These are phyloP conservation scores for Talaromyces sp. DNA, from an alignment of 2,329 filamentous ascomycete genomes.

Conservation along the genomic window DNA sequence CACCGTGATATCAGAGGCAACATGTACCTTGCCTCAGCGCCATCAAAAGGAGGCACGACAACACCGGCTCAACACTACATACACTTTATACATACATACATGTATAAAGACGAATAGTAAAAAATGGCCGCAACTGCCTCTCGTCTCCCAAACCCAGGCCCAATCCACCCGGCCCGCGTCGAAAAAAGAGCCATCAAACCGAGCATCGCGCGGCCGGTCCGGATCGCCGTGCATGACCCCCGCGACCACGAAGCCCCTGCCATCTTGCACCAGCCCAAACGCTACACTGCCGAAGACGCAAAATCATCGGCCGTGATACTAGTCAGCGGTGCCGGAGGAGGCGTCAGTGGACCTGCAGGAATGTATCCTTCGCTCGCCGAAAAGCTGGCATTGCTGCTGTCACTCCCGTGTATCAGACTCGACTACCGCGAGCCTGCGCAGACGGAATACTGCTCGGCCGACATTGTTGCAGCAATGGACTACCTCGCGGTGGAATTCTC, in stretches of 20 bases:
- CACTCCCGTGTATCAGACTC: constrained; percentile 37
- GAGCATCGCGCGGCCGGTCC: constrained; percentile 12
- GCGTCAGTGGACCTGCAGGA: constrained; percentile 37
- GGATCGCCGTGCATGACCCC: constrained; percentile 12
- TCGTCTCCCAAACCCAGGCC: constrained; percentile 9
- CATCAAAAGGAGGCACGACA: background rate
- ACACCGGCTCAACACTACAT: background rate
- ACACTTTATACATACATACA: background rate
- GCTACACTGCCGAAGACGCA: constrained; percentile 10
- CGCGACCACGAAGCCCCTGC: constrained; percentile 14
- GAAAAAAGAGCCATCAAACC: constrained; percentile 15
- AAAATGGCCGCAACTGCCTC: constrained; percentile 8
- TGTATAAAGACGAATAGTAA: background rate
- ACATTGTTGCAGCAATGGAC: constrained; percentile 34
- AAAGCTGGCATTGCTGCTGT: constrained; percentile 36
- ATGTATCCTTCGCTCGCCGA: constrained; percentile 39
- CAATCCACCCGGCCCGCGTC: constrained; percentile 15
- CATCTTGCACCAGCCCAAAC: constrained; percentile 13
- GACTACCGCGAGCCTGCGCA: constrained; percentile 37
- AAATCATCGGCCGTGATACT: constrained; percentile 23
- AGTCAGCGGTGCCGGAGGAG: constrained; percentile 32
- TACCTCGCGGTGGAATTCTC: constrained; percentile 28
- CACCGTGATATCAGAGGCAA: background rate
- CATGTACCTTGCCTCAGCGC: background rate
- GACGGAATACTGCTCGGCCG: constrained; percentile 31